Evolutionary conservation across 495 filamentous ascomycete species (phyloP).

Genomic region (Hyphodiscus hymeniophilus): DNA sequence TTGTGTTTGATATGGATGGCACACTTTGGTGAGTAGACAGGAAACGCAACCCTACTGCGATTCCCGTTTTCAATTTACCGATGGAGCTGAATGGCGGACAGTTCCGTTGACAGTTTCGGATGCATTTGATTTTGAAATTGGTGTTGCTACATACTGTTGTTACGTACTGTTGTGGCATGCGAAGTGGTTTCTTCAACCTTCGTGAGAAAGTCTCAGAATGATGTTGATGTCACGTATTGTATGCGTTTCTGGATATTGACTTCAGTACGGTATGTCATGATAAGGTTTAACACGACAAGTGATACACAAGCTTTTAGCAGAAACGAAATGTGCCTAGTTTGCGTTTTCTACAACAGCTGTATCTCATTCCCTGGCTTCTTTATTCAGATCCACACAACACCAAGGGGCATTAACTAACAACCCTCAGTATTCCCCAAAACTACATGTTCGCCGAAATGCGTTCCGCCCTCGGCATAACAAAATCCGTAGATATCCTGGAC

Average conservation of each 20-base stretch:
- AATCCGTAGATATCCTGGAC: constrained; percentile 1
- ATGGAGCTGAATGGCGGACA: neutral
- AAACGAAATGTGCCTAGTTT: neutral
- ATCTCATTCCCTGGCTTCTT: too few relatives aligned
- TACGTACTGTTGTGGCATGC: too few relatives aligned
- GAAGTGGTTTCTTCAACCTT: too few relatives aligned
- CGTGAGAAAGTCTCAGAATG: too few relatives aligned
- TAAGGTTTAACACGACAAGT: too few relatives aligned
- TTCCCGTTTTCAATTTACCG: constrained; percentile 1
- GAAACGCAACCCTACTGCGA: neutral
- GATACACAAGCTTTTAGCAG: too few relatives aligned
- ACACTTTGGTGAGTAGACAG: constrained; percentile 67
- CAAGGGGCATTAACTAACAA: constrained; percentile 3
- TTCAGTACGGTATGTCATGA: too few relatives aligned
- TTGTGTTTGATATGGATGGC: constrained; percentile 94
- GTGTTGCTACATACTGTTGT: too few relatives aligned
- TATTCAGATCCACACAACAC: neutral
- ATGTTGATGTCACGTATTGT: too few relatives aligned
- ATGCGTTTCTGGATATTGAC: too few relatives aligned
- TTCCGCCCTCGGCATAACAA: neutral
- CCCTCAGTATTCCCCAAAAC: constrained; percentile 69
- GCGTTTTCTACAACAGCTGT: neutral
- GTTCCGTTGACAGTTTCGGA: neutral
- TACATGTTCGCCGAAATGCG: constrained; percentile 69
- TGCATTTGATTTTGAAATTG: too few relatives aligned